Evolutionary conservation across 208 protist species (phyloP), one percentile per base, ranked within the genome.

Genomic region (Trypanosoma brucei): DNA sequence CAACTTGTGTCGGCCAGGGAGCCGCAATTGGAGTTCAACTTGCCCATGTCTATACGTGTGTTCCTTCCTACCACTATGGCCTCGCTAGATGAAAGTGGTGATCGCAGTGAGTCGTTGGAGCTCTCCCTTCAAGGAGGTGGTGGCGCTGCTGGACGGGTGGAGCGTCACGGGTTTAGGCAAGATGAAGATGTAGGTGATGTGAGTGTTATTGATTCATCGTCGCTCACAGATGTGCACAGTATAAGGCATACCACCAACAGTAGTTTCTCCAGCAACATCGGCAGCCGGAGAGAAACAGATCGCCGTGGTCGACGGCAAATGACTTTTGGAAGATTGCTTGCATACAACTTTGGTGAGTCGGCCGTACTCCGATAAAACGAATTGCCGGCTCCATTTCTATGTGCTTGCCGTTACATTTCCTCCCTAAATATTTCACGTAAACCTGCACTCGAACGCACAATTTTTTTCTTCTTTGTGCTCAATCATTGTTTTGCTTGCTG

Each of bases 61-160:
- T 92, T 92, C 74, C 74, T 92, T 13, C 85, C 85, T 0, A 36
- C 79, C 40, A 68, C 61, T 6, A 70, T 79, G 56, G 70, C 65
- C n/a, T 54, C n/a, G 5, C 6, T 8, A 54, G 50, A 54, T 33
- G 50, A 54, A 35, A 34, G 14, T 48, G 14, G 44, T 14, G 44
- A 8, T 48, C 44, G 44, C 44, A 14, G 44, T 14, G 44, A 8
- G 9, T 48, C 44, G 14, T 14, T 48, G 44, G 44, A 48, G 14
- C 14, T 14, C 44, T n/a, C 44, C 8, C 8, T 48, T 48, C 9
- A 14, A 14, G 9, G 8, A n/a, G 44, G 8, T 48, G 22, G 22
- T 22, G 22, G 22, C 22, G 22, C 22, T 22, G 42, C 8, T 46
- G 42, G 6, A 11, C 8, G 42, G 6, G 6, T 46, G 42, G 11